These are phyloP conservation scores for Phallus indusiatus DNA, from an alignment of 768 basidiomycete genomes.

Conservation along the genomic window DNA sequence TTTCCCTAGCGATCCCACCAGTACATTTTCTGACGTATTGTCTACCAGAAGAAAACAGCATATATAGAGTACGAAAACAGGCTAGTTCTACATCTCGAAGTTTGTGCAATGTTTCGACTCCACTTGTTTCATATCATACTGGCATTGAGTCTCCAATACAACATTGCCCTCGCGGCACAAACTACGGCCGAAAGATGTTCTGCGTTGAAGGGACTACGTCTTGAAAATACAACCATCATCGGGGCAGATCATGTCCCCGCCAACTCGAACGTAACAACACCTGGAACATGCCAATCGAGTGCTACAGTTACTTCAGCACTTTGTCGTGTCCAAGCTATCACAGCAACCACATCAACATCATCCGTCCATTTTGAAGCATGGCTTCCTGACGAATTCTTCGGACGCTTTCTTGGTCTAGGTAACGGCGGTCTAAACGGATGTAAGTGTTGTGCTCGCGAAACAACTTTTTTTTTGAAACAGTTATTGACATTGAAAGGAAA, in stretches of 20 bases:
- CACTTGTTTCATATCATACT: no score
- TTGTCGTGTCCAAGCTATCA: slow-evolving; percentile 5
- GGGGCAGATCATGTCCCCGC: neutral
- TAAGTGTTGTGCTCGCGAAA: neutral
- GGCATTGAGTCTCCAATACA: neutral
- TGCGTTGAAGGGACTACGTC: neutral
- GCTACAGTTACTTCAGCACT: neutral
- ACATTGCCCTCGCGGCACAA: neutral
- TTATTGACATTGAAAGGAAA: neutral
- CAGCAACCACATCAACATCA: slow-evolving; percentile 7
- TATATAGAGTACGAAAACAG: no score
- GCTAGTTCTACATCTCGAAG: no score
- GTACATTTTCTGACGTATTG: no score
- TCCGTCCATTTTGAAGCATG: slow-evolving; percentile 18
- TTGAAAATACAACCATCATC: slow-evolving; percentile 6
- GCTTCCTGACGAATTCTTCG: slow-evolving; percentile 24
- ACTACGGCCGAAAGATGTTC: neutral
- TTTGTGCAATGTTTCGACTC: no score
- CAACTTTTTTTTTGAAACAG: no score
- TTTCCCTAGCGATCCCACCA: no score
- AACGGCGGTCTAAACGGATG: slow-evolving; percentile 22
- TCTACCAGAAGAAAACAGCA: no score
- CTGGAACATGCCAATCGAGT: slow-evolving; percentile 4
- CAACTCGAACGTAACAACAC: neutral
- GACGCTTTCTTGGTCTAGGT: slow-evolving; percentile 20